Percentiles rank a stretch among this genome's conserved stretches.
phyloP scores from a whole-genome alignment of 495 filamentous ascomycete species.

The Penicillium bialowiezense region DNA sequence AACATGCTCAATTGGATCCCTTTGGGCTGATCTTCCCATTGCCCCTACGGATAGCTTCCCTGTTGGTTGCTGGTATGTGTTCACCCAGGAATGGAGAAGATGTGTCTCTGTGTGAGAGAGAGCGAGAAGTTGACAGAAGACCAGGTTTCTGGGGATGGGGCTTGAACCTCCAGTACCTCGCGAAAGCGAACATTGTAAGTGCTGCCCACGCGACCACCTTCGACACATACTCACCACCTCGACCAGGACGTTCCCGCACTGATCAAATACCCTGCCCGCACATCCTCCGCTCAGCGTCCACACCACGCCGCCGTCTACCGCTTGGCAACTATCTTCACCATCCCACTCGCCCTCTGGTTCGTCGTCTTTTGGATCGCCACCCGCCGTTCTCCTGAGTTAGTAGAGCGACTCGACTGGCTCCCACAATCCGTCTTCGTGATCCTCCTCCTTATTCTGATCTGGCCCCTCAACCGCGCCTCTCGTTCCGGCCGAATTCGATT shows the following conservation, averaged over 20 bases:
- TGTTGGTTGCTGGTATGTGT: constrained; percentile 72
- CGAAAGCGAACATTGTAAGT: constrained; percentile 66
- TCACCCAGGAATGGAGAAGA: no score
- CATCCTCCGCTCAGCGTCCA: constrained; percentile 59
- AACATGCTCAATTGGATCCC: constrained; percentile 76
- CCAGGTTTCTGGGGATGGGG: constrained; percentile 90
- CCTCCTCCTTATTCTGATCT: constrained; percentile 64
- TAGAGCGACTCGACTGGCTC: constrained; percentile 73
- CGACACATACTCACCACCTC: constrained; percentile 2
- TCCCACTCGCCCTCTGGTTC: constrained; percentile 66
- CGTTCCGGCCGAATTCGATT: constrained; percentile 72
- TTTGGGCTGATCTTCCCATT: constrained; percentile 84
- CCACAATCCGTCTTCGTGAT: constrained; percentile 76
- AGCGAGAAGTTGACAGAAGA: background rate
- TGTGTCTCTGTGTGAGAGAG: no score
- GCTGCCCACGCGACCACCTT: constrained; percentile 1
- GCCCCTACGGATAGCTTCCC: constrained; percentile 75
- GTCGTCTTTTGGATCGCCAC: constrained; percentile 80
- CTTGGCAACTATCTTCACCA: constrained; percentile 69
- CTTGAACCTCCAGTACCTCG: constrained; percentile 78
- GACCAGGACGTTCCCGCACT: constrained; percentile 71
- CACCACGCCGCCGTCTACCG: constrained; percentile 82
- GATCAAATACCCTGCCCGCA: constrained; percentile 72
- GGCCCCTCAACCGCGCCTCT: constrained; percentile 69
- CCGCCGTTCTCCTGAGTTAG: constrained; percentile 59